Base-by-base conservation (phyloP, 164 flowering plant genomes). In the Kingdonia uniflora region DNA sequence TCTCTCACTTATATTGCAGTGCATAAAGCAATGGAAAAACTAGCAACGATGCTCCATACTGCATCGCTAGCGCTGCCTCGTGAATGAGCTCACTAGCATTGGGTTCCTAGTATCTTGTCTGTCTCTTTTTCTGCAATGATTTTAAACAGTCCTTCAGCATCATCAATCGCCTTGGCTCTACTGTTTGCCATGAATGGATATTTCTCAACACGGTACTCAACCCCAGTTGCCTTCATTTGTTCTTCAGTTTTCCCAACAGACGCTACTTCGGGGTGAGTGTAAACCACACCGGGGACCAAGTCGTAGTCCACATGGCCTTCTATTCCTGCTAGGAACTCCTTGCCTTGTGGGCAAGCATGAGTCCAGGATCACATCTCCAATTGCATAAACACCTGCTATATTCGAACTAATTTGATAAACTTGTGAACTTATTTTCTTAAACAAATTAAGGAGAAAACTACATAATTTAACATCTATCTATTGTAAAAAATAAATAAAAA, bases 61-160 rank as follows among this genome's bases (percentile, higher is more conserved):
- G 76, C 63, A 85, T 58, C 14, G 95, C 96, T 35, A 85, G 65
- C 1, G 65, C 88, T n/a, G 95, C 95, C 65, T 88, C 96, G 20
- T 85, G 95, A 48, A 88, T 88, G 23, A 88, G 82, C 74, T 88
- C 96, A 21, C 95, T 91, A 4, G 91, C 96, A 74, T 83, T 83
- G 95, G 40, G 85, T 95, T 15, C 96, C 96, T 43, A 88, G 59
- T 33, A 88, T 78, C 74, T 79, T 80, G 66, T 88, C 91, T 0
- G 78, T 78, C 73, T 85, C 96, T 64, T 81, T 80, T 21, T 88
- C 91, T 14, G 91, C 88, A 49, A 88, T 2, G 17, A 88, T 78
- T 77, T 88, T 88, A 11, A 88, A 95, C 22, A 88, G 5, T 14
- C 95, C 96, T 63, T 88, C 95, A 0, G 96, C 95, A 65, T 81